Evolutionary conservation across 2,329 filamentous ascomycete genomes (phyloP), one percentile per base, ranked within the genome.

Genomic region (Calonectria montana): DNA sequence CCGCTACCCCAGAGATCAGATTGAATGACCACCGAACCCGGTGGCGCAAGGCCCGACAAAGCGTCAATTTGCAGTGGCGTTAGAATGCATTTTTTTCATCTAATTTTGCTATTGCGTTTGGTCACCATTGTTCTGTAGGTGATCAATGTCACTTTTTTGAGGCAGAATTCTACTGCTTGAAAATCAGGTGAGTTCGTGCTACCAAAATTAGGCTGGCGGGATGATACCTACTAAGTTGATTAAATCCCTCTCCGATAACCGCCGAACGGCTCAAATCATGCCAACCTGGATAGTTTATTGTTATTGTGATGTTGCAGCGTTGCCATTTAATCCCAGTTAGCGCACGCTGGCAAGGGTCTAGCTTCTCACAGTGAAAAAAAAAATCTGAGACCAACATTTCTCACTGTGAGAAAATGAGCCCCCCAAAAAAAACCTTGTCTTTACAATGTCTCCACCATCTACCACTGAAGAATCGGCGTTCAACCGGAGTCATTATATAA

Each of bases 341-440:
- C n/a, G 50, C n/a, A 18, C 16, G 7, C 2, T 12, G 13, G n/a
- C 50, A 31, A 55, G 50, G 50, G 50, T 37, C 50, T 55, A 55
- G 50, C 50, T 23, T 55, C 50, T 55, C 50, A 55, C 50, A 7
- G 50, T 29, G 50, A 55, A 18, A 35, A 55, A 55, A 55, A 23
- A n/a, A 3, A 10, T 16, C 13, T 31, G 16, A 27, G 9, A 2
- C 18, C 50, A 21, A 2, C 10, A 12, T 5, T 18, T 55, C 50
- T 55, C 50, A 55, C 50, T 8, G 50, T 55, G 50, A 55, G 50
- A 55, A 18, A 55, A 35, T 21, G 12, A 16, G 4, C 8, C 27
- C 18, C 27, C 18, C 4, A 31, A 35, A 35, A 15, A 35, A 13
- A 55, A 55, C 50, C 50, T 35, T 55, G 29, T 16, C 12, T 10